A percentile compares a stretch with the other conserved stretches of the same genome.
Evolutionary conservation across 352 stramenopile genomes (phyloP).

Genomic region (Phytopythium cucurbitacearum): DNA sequence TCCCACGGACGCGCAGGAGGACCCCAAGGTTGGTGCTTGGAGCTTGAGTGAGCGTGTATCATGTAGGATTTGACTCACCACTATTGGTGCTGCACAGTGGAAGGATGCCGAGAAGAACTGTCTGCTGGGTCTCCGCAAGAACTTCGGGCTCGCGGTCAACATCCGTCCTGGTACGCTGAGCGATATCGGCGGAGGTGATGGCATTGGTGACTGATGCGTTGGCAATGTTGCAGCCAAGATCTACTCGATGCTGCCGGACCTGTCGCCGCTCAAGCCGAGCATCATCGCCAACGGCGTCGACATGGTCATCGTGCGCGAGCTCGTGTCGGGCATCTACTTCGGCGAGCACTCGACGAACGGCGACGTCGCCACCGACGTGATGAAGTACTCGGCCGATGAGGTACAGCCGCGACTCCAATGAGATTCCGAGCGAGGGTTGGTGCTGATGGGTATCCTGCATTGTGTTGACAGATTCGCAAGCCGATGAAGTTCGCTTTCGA

Average conservation of each 20-base stretch:
- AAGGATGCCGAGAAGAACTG: slow-evolving; percentile 94
- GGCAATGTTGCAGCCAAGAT: slow-evolving; percentile 85
- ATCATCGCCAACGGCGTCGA: slow-evolving; percentile 95
- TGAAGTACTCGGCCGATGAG: slow-evolving; percentile 97
- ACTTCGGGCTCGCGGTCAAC: slow-evolving; percentile 98
- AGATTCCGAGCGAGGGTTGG: not conserved
- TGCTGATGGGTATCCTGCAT: not conserved
- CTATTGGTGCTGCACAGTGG: slow-evolving; percentile 29
- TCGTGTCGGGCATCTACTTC: slow-evolving; percentile 99
- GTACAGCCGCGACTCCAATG: slow-evolving; percentile 3
- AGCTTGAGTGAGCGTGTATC: not conserved
- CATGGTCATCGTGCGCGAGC: slow-evolving; percentile 98
- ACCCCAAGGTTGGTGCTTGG: slow-evolving; percentile 52
- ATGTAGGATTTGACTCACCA: not conserved
- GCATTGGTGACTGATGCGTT: too few relatives aligned
- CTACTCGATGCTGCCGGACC: slow-evolving; percentile 95
- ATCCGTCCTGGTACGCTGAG: slow-evolving; percentile 77
- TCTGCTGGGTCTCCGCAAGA: slow-evolving; percentile 96
- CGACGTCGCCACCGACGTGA: slow-evolving; percentile 89
- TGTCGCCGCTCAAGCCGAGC: slow-evolving; percentile 96
- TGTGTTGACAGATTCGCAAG: slow-evolving; percentile 42
- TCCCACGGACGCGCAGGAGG: slow-evolving; percentile 88
- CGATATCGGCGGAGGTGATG: not conserved
- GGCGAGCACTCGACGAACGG: slow-evolving; percentile 81
- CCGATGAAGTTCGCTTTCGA: slow-evolving; percentile 86